phyloP scores from a whole-genome alignment of 2,329 filamentous ascomycete genomes.

The Cyanodermella asteris region DNA sequence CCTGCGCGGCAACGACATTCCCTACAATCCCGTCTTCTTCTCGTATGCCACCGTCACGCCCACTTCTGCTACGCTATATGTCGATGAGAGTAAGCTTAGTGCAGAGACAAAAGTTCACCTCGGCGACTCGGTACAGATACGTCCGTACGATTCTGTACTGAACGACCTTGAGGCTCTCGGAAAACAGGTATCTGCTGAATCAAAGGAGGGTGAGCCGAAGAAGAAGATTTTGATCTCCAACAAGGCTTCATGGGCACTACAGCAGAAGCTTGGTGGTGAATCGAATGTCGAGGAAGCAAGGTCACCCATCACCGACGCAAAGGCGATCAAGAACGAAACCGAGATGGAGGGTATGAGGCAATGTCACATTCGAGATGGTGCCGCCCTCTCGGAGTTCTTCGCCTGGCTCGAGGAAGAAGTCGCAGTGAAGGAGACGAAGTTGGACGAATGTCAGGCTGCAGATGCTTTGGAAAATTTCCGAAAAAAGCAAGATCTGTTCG shows the following conservation, averaged over 20 bases:
- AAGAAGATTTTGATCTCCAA: slow-evolving; percentile 71
- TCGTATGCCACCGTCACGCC: slow-evolving; percentile 80
- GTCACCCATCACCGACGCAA: slow-evolving; percentile 73
- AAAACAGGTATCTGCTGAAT: slow-evolving; percentile 15
- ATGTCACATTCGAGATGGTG: slow-evolving; percentile 84
- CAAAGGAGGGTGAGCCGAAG: slow-evolving; percentile 15
- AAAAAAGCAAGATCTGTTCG: slow-evolving; percentile 46
- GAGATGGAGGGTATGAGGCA: slow-evolving; percentile 84
- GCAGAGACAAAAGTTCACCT: slow-evolving; percentile 49
- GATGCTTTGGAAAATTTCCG: slow-evolving; percentile 50
- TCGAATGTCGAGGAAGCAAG: slow-evolving; percentile 65
- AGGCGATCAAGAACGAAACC: slow-evolving; percentile 79
- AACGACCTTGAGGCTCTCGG: slow-evolving; percentile 39
- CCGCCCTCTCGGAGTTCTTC: slow-evolving; percentile 77
- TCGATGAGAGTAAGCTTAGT: slow-evolving; percentile 59
- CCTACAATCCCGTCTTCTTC: slow-evolving; percentile 97
- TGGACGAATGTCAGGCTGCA: slow-evolving; percentile 82
- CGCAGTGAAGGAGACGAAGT: slow-evolving; percentile 42
- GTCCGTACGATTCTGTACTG: slow-evolving; percentile 68
- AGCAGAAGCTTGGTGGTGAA: slow-evolving; percentile 65
- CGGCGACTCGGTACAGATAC: slow-evolving; percentile 44
- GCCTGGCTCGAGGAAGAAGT: slow-evolving; percentile 91
- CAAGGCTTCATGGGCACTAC: slow-evolving; percentile 81
- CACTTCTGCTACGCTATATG: slow-evolving; percentile 53
- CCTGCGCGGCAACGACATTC: slow-evolving; percentile 79